Evolutionary conservation across 305 asterid genomes (phyloP).

Genomic region (Lippia alba): DNA sequence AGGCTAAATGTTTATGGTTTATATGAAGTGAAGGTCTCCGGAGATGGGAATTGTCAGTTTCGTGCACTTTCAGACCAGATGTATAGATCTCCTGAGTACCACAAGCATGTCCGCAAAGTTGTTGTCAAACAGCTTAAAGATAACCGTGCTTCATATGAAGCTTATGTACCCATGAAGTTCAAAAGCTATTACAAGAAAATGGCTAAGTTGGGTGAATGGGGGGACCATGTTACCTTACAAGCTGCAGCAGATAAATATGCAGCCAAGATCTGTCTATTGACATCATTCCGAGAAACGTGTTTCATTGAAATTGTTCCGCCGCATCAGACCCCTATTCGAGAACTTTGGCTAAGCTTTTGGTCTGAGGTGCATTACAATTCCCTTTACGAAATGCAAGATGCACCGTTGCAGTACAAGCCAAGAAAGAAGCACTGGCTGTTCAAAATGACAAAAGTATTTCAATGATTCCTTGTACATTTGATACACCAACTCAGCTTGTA

Average conservation of each 20-base stretch:
- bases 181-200: slow-evolving; percentile 69
- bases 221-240: slow-evolving; percentile 77
- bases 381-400: slow-evolving; percentile 57
- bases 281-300: slow-evolving; percentile 76
- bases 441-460: slow-evolving; percentile 28
- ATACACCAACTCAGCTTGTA: slow-evolving; percentile 19
- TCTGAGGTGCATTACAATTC: slow-evolving; percentile 78
- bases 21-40: slow-evolving; percentile 66
- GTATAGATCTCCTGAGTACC: slow-evolving; percentile 66
- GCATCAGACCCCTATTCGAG: slow-evolving; percentile 59
- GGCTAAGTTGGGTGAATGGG: slow-evolving; percentile 79
- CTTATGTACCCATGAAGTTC: slow-evolving; percentile 78
- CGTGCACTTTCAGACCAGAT: slow-evolving; percentile 76
- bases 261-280: slow-evolving; percentile 71
- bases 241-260: slow-evolving; percentile 82
- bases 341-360: slow-evolving; percentile 80
- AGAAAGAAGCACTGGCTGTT: slow-evolving; percentile 53
- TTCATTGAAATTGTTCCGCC: slow-evolving; percentile 66
- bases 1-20: slow-evolving; percentile 64
- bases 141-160: slow-evolving; percentile 54
- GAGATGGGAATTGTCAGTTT: slow-evolving; percentile 81
- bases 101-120: slow-evolving; percentile 67
- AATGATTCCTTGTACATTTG: slow-evolving; percentile 11
- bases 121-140: slow-evolving; percentile 74
- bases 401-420: slow-evolving; percentile 44